Percentiles rank a stretch among this genome's conserved stretches.
These are phyloP conservation scores for Arctium minus DNA, from an alignment of 129 eudicot genomes.

Conservation along the genomic window DNA sequence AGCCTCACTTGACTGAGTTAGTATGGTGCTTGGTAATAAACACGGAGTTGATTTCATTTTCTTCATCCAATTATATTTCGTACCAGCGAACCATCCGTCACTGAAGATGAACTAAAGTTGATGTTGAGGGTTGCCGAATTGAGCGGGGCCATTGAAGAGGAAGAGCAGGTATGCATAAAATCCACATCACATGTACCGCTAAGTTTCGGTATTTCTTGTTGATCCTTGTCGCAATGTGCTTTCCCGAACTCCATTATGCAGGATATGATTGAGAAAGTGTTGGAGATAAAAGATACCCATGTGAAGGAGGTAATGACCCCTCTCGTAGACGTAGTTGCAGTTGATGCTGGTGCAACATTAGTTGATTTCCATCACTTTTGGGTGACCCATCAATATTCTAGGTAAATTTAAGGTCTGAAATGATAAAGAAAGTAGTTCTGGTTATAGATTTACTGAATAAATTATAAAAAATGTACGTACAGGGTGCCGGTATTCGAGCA, in stretches of 20 bases:
- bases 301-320: conserved; percentile 83
- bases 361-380: conserved; percentile 65
- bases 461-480: background rate
- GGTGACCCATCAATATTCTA: conserved; percentile 75
- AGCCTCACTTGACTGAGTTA: background rate
- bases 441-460: background rate
- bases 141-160: conserved; percentile 81
- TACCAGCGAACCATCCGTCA: conserved; percentile 55
- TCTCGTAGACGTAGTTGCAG: conserved; percentile 73
- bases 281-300: conserved; percentile 77
- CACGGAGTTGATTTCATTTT: background rate
- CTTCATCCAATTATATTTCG: background rate
- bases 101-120: conserved; percentile 69
- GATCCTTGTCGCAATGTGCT: background rate
- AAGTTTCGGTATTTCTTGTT: background rate
- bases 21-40: background rate
- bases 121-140: conserved; percentile 72
- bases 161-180: conserved; percentile 54
- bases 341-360: conserved; percentile 54
- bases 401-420: conserved; percentile 29
- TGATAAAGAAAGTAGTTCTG: background rate
- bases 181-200: background rate
- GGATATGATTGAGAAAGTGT: conserved; percentile 79
- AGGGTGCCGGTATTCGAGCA: conserved; percentile 84
- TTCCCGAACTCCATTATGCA: conserved; percentile 10